These are phyloP conservation scores for Suillus lakei DNA, from an alignment of 768 basidiomycete genomes.

Conservation along the genomic window DNA sequence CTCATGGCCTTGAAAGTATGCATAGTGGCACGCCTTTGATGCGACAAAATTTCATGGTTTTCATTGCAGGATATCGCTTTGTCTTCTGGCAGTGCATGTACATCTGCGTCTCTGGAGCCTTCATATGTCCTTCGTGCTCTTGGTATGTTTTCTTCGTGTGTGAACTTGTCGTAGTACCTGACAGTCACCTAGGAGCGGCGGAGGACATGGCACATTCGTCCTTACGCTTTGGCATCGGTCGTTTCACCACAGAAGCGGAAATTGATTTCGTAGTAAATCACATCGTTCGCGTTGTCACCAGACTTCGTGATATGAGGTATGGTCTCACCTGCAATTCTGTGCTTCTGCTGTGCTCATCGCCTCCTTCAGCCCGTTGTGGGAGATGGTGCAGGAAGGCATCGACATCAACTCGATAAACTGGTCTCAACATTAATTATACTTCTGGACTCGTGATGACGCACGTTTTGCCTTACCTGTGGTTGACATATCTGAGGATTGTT, in stretches of 20 bases:
- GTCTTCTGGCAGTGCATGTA: constrained; percentile 98
- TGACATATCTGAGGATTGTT: constrained; percentile 3
- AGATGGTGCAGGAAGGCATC: constrained; percentile 99
- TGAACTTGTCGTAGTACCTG: neutral
- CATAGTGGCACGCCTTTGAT: constrained; percentile 1
- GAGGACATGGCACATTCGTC: constrained; percentile 99
- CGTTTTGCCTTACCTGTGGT: neutral
- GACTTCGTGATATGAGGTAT: constrained; percentile 92
- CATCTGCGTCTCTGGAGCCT: constrained; percentile 96
- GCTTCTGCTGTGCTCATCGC: constrained; percentile 15
- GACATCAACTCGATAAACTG: constrained; percentile 95
- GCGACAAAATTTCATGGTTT: constrained; percentile 4
- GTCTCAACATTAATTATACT: constrained; percentile 61
- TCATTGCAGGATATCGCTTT: constrained; percentile 84
- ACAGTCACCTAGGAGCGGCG: constrained; percentile 67
- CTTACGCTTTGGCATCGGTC: constrained; percentile 94
- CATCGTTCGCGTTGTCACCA: constrained; percentile 85
- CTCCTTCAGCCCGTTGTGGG: constrained; percentile 84
- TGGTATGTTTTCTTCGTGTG: constrained; percentile 47
- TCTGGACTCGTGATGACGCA: neutral
- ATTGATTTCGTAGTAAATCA: constrained; percentile 92
- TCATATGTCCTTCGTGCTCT: constrained; percentile 97
- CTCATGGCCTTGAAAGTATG: constrained; percentile 95
- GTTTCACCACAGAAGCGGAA: constrained; percentile 97
- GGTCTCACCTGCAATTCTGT: constrained; percentile 22